Conservation (phyloP, 2,329 filamentous ascomycete species). For the Lecanicillium sp. region DNA sequence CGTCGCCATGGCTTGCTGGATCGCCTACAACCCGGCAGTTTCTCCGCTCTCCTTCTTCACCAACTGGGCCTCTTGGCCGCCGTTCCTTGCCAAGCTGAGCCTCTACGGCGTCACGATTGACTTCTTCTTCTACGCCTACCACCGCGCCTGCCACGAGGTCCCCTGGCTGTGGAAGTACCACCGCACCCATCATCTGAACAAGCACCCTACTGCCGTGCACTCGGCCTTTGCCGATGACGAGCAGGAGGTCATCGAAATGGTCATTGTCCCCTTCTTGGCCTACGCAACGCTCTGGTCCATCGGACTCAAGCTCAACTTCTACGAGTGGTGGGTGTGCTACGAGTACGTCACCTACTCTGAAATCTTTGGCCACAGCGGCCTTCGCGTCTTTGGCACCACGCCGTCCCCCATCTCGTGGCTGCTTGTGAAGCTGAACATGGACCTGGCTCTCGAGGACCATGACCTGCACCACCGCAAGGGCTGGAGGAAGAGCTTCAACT, state of each 20-base stretch:
- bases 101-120: constrained; percentile 34
- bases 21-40: constrained; percentile 19
- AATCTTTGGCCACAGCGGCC: constrained; percentile 32
- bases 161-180: constrained; percentile 32
- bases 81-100: constrained; percentile 26
- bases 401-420: constrained; percentile 31
- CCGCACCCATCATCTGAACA: constrained; percentile 39
- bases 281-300: constrained; percentile 28
- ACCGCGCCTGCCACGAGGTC: constrained; percentile 37
- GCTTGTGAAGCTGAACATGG: constrained; percentile 25
- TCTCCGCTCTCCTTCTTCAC: constrained; percentile 11
- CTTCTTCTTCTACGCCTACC: constrained; percentile 37
- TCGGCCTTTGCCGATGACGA: constrained; percentile 37
- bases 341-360: constrained; percentile 37
- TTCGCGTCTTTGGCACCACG: constrained; percentile 31
- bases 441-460: constrained; percentile 38
- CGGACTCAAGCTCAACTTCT: constrained; percentile 38
- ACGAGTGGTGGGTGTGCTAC: constrained; percentile 42
- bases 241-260: constrained; percentile 38
- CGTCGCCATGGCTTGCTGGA: constrained; percentile 19
- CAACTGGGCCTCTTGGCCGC: constrained; percentile 19
- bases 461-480: constrained; percentile 34
- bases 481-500: constrained; percentile 21
- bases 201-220: constrained; percentile 35
- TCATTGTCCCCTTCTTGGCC: constrained; percentile 33